Evolutionary conservation across 768 basidiomycete species (phyloP).

Genomic region (Artomyces pyxidatus): DNA sequence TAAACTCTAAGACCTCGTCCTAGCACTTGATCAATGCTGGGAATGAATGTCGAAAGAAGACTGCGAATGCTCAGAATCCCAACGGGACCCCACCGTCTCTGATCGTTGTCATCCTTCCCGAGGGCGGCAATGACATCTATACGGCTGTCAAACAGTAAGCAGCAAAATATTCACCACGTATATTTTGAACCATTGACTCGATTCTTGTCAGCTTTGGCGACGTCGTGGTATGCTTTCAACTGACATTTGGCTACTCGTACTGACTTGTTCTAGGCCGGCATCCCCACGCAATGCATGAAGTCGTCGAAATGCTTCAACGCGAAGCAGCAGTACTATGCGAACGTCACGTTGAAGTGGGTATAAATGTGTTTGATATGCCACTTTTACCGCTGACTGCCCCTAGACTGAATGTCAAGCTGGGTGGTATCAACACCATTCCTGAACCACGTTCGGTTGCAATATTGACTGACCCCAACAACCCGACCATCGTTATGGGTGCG

Average conservation of each 20-base stretch:
- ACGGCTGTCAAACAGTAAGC: slow-evolving; percentile 72
- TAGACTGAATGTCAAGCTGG: slow-evolving; percentile 79
- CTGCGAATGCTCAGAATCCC: slow-evolving; percentile 26
- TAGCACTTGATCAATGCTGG: slow-evolving; percentile 49
- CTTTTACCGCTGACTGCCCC: neutral
- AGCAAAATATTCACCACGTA: too few relatives aligned
- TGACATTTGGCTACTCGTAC: neutral
- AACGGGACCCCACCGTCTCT: too few relatives aligned
- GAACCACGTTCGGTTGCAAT: slow-evolving; percentile 57
- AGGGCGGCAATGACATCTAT: slow-evolving; percentile 70
- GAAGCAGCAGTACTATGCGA: slow-evolving; percentile 73
- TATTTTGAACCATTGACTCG: slow-evolving; percentile 3
- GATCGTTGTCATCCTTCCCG: slow-evolving; percentile 63
- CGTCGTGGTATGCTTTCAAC: slow-evolving; percentile 33
- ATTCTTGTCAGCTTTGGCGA: slow-evolving; percentile 56
- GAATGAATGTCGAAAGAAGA: slow-evolving; percentile 32
- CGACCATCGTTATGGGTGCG: slow-evolving; percentile 73
- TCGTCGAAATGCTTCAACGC: slow-evolving; percentile 55
- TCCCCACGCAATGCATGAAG: slow-evolving; percentile 76
- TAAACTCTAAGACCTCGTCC: neutral
- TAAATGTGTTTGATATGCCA: neutral
- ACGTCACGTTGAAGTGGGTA: slow-evolving; percentile 69
- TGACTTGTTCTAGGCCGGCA: slow-evolving; percentile 42
- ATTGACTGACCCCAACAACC: slow-evolving; percentile 61
- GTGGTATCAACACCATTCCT: slow-evolving; percentile 75